Evolutionary conservation across 2,329 filamentous ascomycete species (phyloP).

Genomic region (Colletotrichum nymphaeae): DNA sequence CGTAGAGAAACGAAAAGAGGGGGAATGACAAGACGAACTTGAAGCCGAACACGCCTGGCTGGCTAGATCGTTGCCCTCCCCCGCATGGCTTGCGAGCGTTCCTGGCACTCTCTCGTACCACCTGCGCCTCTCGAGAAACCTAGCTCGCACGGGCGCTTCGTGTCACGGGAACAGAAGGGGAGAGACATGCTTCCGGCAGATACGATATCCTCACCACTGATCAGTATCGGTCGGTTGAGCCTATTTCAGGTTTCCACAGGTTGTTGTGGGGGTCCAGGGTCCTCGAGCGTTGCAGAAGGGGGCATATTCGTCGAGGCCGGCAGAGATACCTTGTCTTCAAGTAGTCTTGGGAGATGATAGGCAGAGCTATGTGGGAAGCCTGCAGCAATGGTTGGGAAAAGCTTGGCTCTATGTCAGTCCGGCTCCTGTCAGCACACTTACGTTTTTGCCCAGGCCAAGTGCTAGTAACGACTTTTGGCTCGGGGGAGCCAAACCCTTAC

Average conservation of each 20-base stretch:
- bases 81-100: conserved; percentile 20
- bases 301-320: not conserved
- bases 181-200: not conserved
- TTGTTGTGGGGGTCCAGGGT: conserved; percentile 23
- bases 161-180: conserved; percentile 9
- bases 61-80: conserved; percentile 1
- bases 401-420: not conserved
- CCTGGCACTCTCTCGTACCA: conserved; percentile 23
- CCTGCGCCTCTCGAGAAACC: conserved; percentile 24
- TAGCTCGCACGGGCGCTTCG: conserved; percentile 15
- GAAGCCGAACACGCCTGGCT: conserved; percentile 13
- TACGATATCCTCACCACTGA: not conserved
- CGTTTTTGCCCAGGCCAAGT: not conserved
- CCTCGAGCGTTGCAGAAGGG: conserved; percentile 12
- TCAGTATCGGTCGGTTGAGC: not conserved
- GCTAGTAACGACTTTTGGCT: not conserved
- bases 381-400: not conserved
- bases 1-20: conserved; percentile 11
- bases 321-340: not conserved
- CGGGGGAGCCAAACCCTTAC: not conserved
- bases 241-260: not conserved
- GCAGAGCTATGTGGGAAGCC: conserved; percentile 7
- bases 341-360: not conserved
- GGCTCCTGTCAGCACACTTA: not conserved
- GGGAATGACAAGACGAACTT: conserved; percentile 34